These are phyloP conservation scores for Zelonia costaricensis DNA, from an alignment of 208 protist species.

Conservation along the genomic window DNA sequence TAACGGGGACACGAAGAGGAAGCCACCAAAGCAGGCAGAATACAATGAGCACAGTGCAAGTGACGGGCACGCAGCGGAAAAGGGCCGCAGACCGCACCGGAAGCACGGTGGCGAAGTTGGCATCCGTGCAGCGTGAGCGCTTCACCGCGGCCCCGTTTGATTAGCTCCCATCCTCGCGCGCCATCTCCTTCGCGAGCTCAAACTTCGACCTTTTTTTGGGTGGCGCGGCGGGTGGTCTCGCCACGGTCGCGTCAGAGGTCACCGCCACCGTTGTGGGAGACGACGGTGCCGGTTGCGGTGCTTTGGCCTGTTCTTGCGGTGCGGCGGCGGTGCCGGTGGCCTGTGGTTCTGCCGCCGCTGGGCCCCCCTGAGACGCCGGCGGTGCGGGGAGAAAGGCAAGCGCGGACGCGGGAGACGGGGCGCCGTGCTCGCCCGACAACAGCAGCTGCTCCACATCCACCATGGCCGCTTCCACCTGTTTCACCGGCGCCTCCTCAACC, in stretches of 20 bases:
- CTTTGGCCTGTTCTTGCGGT: no score
- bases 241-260: not conserved
- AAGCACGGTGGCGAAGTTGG: no score
- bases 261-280: not conserved
- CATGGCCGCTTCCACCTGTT: constrained; percentile 15
- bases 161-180: not conserved
- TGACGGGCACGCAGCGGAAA: no score
- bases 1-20: no score
- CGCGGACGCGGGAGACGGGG: not conserved
- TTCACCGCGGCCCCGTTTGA: not conserved
- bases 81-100: no score
- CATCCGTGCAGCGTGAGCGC: no score
- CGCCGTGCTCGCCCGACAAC: not conserved
- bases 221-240: not conserved
- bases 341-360: not conserved
- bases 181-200: constrained; percentile 18
- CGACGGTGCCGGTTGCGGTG: not conserved
- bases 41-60: no score
- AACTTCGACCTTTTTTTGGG: constrained; percentile 31
- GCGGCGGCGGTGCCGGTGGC: no score
- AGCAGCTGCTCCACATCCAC: constrained; percentile 27
- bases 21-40: no score
- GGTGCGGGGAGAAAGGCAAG: constrained; percentile 14
- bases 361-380: not conserved
- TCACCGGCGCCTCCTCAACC: not conserved